Base-by-base conservation (phyloP, 345 rosid genomes). In the Citrus sinensis region DNA sequence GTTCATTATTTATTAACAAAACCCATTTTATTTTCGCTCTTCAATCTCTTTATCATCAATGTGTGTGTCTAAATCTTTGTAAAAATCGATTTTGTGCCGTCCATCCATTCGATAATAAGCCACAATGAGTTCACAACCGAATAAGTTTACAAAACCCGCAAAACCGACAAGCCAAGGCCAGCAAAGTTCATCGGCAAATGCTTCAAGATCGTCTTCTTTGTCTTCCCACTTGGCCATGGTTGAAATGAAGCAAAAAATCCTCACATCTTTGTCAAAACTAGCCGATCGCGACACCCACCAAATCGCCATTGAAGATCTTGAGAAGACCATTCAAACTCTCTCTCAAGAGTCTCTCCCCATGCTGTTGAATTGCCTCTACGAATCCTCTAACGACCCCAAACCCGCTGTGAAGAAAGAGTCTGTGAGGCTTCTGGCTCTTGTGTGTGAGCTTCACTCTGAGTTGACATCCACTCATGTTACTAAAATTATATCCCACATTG, bases 251-350 rank as follows among this genome's bases (percentile, higher is more conserved):
- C 99, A 97, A 70, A 84, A 87, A 84, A 91, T 94, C 83, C 83
- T 97, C 42, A 92, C 96, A n/a, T 93, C 92, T 32, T 89, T 94
- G 71, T 88, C 97, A 37, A 97, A 97, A 83, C 94, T 97, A 10
- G 89, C 97, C 58, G 99, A 94, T 87, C 94, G 98, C 11, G 98
- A 97, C 71, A 97, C 99, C 46, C 80, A 97, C 85, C 98, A 94
- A 83, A 92, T 97, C 84, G 99, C 99, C 6, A 85, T 92, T 37
- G 92, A 95, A 77, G 98, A 97, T 84, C 98, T 97, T 78, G 93
- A 94, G 80, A 83, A 92, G 67, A 86, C 88, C 27, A 91, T 85
- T 70, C 86, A 90, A 27, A 81, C 96, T 56, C 85, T 97, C 80
- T 85, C 96, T 46, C 90, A 87, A 63, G 98, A 94, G 32, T 83